Base-by-base conservation (phyloP, 2,329 filamentous ascomycete genomes). In the Cladosporium cucumerinum region DNA sequence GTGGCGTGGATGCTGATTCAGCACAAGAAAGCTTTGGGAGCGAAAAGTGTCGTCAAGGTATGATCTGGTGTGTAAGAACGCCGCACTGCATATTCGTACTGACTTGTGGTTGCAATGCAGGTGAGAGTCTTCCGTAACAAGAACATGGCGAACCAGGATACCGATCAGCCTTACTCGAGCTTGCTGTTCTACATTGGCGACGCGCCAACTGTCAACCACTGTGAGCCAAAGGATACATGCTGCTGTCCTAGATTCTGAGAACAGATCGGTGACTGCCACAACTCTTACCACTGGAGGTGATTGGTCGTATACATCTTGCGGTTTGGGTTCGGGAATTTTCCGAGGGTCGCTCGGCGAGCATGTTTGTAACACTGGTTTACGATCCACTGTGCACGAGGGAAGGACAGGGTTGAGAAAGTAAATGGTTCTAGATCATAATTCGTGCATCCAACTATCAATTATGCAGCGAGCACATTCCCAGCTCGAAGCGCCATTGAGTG, bases 1-100 rank as follows among this genome's bases (percentile, higher is more conserved):
- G 12, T 64, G 55, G 62, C 62, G 5, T 64, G 62, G 62, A 51
- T 59, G 43, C n/a, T 64, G 25, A 64, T 64, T 18, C 62, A 64
- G 39, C 62, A 64, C 28, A 64, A 64, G 23, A 14, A 49, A 10
- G 62, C 62, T 2, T 57, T 64, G 16, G 62, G 62, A 0, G 25
- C 2, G 6, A 58, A 30, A 5, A 52, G 30, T 25, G 62, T 59
- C 6, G 57, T 59, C 23, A 64, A 59, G 55, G 62, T 64, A 59
- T 25, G 32, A 2, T 55, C 28, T 25, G 32, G 7, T 55, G 18
- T 21, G 7, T 11, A 21, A 46, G 8, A 11, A 11, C 3, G 8
- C 5, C 3, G 18, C 7, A 3, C 2, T 6, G n/a, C 3, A 12
- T 21, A 5, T 4, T 21, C 7, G 39, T 21, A 46, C n/a, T 46